A percentile compares a stretch with the other conserved stretches of the same genome.
These are phyloP conservation scores for Aciculosporium take DNA, from an alignment of 2,329 filamentous ascomycete genomes.

Conservation along the genomic window DNA sequence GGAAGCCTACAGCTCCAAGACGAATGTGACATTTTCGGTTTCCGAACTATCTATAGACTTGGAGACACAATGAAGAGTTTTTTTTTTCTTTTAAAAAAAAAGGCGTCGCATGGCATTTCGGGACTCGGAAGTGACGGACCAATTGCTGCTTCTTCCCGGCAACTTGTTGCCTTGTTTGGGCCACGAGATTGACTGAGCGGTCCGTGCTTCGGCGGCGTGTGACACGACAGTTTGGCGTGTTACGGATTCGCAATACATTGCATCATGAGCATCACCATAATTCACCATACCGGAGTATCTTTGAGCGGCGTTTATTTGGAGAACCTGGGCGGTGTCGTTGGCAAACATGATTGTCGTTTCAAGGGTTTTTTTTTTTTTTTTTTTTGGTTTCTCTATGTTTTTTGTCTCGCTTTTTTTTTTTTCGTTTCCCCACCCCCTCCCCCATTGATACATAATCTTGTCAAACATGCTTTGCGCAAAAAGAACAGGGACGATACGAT, in stretches of 20 bases:
- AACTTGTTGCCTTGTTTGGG: not conserved
- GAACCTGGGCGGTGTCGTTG: slow-evolving; percentile 1
- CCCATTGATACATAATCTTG: slow-evolving; percentile 3
- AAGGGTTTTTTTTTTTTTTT: not conserved
- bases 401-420: not conserved
- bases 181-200: not conserved
- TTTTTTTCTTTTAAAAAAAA: too few relatives aligned
- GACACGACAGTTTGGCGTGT: not conserved
- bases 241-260: not conserved
- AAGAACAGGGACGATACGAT: not conserved
- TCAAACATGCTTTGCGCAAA: slow-evolving; percentile 2
- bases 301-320: slow-evolving; percentile 5
- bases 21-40: slow-evolving; percentile 31
- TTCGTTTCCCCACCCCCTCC: too few relatives aligned
- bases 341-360: not conserved
- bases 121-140: not conserved
- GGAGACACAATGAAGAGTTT: slow-evolving; percentile 3
- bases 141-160: not conserved
- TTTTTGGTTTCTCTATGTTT: not conserved
- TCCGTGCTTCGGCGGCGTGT: not conserved
- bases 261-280: slow-evolving; percentile 1
- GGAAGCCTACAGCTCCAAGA: slow-evolving; percentile 29
- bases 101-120: too few relatives aligned
- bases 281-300: not conserved
- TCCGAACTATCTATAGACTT: slow-evolving; percentile 3